phyloP scores from a whole-genome alignment of 208 protist species.

The Sergeia podlipaevii region DNA sequence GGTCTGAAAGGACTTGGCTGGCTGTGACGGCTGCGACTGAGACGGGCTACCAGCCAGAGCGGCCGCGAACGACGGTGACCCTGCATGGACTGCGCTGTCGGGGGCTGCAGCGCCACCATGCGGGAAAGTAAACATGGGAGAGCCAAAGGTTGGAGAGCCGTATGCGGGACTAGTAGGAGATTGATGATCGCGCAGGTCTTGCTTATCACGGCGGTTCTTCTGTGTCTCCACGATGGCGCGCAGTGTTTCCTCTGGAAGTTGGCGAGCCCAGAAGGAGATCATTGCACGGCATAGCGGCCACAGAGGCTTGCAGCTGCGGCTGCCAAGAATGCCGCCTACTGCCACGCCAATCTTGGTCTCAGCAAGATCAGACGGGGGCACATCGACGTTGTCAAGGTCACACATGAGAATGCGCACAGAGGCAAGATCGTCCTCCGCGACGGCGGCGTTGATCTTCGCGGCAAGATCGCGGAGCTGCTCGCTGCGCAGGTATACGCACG shows the following conservation, averaged over 20 bases:
- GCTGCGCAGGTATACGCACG: constrained; percentile 13
- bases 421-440: constrained; percentile 24
- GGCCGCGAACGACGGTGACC: constrained; percentile 9
- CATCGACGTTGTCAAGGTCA: constrained; percentile 54
- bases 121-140: background rate
- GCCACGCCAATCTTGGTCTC: constrained; percentile 74
- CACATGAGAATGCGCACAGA: constrained; percentile 42
- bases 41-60: no score
- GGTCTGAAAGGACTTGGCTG: constrained; percentile 28
- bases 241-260: constrained; percentile 58
- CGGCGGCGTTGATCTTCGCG: constrained; percentile 32
- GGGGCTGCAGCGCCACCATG: constrained; percentile 6
- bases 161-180: background rate
- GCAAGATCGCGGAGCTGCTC: constrained; percentile 40
- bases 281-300: constrained; percentile 68
- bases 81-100: constrained; percentile 9
- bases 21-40: no score
- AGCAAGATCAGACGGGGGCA: constrained; percentile 45
- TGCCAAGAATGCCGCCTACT: constrained; percentile 51
- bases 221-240: constrained; percentile 48
- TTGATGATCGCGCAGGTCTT: constrained; percentile 16
- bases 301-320: constrained; percentile 29
- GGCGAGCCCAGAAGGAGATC: constrained; percentile 67
- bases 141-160: background rate
- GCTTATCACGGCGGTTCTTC: constrained; percentile 21